A percentile compares a stretch with the other conserved stretches of the same genome.
phyloP scores from a whole-genome alignment of 2,329 filamentous ascomycete genomes.

The Gremmenia infestans region DNA sequence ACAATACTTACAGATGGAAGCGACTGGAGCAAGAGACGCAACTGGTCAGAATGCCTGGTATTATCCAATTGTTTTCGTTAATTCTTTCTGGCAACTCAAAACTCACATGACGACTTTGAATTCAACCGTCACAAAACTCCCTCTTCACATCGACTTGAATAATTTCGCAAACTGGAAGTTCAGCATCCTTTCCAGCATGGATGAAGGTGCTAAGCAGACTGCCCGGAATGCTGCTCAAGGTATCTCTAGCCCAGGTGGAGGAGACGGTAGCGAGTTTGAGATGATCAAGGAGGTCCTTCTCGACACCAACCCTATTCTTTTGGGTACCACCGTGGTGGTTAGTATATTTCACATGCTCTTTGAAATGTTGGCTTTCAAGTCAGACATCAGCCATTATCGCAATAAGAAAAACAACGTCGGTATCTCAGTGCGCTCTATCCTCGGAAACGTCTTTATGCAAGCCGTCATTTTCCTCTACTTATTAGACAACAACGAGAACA shows the following conservation, averaged over 20 bases:
- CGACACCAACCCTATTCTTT: conserved; percentile 88
- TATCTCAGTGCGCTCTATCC: conserved; percentile 90
- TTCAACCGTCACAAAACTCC: conserved; percentile 76
- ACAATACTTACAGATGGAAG: conserved; percentile 74
- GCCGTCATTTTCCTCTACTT: conserved; percentile 92
- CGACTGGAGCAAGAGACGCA: conserved; percentile 74
- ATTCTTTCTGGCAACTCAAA: conserved; percentile 95
- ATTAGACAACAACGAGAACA: conserved; percentile 94
- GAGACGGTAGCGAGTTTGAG: conserved; percentile 91
- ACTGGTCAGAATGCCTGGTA: conserved; percentile 92
- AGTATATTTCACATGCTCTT: conserved; percentile 90
- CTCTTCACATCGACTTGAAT: conserved; percentile 76
- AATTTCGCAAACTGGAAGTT: conserved; percentile 90
- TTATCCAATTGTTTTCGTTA: conserved; percentile 82
- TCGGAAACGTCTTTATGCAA: conserved; percentile 98
- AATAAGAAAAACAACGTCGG: conserved; percentile 99
- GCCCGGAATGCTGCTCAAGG: conserved; percentile 71
- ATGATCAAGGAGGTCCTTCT: conserved; percentile 95
- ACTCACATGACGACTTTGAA: conserved; percentile 90
- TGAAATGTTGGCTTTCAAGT: conserved; percentile 94
- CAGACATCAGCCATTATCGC: conserved; percentile 94
- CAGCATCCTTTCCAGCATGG: conserved; percentile 74
- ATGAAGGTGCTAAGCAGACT: conserved; percentile 81
- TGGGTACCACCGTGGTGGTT: conserved; percentile 78
- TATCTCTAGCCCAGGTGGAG: conserved; percentile 55